Percentiles rank a stretch among this genome's conserved stretches.
Evolutionary conservation across 2,329 filamentous ascomycete genomes (phyloP).

Genomic region (Cladorrhinum sp.): DNA sequence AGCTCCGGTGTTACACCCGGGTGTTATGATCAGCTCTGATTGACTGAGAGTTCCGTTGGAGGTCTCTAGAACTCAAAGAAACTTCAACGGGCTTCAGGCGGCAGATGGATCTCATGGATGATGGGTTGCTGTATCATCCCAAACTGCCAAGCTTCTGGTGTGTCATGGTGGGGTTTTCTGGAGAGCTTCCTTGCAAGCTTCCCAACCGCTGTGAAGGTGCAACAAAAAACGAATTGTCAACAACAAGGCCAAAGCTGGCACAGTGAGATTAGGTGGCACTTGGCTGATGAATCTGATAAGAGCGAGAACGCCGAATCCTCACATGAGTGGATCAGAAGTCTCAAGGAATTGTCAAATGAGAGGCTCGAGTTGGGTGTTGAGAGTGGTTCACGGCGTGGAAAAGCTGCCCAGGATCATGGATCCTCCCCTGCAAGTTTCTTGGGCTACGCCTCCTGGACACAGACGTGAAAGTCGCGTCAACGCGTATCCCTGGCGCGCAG

Average conservation of each 20-base stretch:
- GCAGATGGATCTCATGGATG: background rate
- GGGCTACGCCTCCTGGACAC: background rate
- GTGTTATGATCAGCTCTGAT: background rate
- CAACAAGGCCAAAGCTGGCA: background rate
- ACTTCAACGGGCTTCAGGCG: background rate
- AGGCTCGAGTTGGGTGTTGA: conserved; percentile 17
- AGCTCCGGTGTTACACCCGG: background rate
- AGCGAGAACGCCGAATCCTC: conserved; percentile 17
- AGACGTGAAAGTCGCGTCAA: conserved; percentile 22
- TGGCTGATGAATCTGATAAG: conserved; percentile 25
- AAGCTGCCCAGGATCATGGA: conserved; percentile 1
- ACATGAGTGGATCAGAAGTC: conserved; percentile 11
- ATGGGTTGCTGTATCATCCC: background rate
- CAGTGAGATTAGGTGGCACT: conserved; percentile 1
- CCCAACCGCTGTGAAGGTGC: background rate
- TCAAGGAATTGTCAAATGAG: conserved; percentile 3
- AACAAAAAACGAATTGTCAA: too few relatives aligned
- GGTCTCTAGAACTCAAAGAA: background rate
- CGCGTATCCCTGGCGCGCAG: conserved; percentile 23
- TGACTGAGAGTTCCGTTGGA: background rate
- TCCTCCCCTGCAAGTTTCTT: background rate
- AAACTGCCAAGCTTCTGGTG: background rate
- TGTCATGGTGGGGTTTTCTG: conserved; percentile 15
- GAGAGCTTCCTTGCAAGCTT: background rate
- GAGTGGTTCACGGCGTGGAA: conserved; percentile 19